A percentile compares a stretch with the other conserved stretches of the same genome.
Evolutionary conservation across 805 yeast genomes (phyloP).

Genomic region (Schwanniomyces vanrijiae): DNA sequence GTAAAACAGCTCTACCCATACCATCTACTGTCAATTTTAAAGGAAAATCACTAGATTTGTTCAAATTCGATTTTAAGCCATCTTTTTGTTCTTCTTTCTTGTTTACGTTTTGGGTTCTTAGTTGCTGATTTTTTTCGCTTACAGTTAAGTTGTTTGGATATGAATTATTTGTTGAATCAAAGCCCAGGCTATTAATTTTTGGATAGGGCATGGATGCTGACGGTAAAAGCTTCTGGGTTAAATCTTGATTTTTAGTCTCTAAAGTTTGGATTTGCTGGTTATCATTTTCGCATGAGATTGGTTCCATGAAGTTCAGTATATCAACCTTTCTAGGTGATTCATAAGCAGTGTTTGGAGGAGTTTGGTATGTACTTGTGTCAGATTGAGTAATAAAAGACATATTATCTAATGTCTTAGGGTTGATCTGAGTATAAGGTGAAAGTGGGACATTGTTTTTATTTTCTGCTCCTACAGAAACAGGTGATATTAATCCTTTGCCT

Average conservation of each 20-base stretch:
- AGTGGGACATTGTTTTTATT: slow-evolving; percentile 9
- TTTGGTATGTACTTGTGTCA: slow-evolving; percentile 11
- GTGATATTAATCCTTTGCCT: slow-evolving; percentile 2
- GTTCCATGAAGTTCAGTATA: neutral
- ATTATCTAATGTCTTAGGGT: slow-evolving; percentile 35
- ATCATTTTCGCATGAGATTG: neutral
- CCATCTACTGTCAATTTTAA: slow-evolving; percentile 40
- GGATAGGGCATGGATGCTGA: slow-evolving; percentile 2
- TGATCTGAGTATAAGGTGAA: slow-evolving; percentile 22
- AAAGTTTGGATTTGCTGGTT: neutral
- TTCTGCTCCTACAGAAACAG: neutral
- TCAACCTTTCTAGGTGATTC: slow-evolving; percentile 4
- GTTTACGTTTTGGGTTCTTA: too few relatives aligned
- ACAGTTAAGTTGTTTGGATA: too few relatives aligned
- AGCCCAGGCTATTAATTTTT: neutral
- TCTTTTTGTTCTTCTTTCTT: neutral
- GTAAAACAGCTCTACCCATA: slow-evolving; percentile 40
- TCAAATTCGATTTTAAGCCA: neutral
- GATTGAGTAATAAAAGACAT: slow-evolving; percentile 30
- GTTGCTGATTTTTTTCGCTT: too few relatives aligned
- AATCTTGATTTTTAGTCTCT: neutral
- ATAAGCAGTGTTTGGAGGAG: slow-evolving; percentile 20
- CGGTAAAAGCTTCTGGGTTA: slow-evolving; percentile 2
- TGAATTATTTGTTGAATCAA: neutral
- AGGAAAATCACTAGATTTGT: slow-evolving; percentile 21